phyloP scores from a whole-genome alignment of 1,284 basidiomycete genomes.

The Pterula multifida region DNA sequence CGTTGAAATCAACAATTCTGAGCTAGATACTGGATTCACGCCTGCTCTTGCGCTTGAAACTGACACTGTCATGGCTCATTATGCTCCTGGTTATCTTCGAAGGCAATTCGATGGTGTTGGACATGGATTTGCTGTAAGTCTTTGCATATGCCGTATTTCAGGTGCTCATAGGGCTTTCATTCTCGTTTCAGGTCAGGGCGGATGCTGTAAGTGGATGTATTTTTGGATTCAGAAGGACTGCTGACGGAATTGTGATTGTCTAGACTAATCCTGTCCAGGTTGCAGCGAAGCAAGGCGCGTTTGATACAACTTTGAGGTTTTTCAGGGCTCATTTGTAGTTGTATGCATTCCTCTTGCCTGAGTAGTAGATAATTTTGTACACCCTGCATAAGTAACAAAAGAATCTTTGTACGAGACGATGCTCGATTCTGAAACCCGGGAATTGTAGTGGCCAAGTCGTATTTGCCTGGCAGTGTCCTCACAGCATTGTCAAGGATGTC shows the following conservation, averaged over 20 bases:
- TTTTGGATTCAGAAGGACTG: background rate
- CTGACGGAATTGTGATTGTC: background rate
- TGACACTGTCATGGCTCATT: conserved; percentile 21
- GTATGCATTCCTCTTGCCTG: too few relatives aligned
- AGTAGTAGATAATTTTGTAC: too few relatives aligned
- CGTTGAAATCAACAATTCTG: conserved; percentile 15
- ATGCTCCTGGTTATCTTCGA: conserved; percentile 14
- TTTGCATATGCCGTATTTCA: too few relatives aligned
- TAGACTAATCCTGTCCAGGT: background rate
- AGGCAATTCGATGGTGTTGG: conserved; percentile 13
- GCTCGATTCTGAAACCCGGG: too few relatives aligned
- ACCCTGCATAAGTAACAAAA: too few relatives aligned
- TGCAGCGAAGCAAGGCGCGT: background rate
- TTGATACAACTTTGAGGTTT: background rate
- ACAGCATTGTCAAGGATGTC: too few relatives aligned
- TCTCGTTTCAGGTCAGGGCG: background rate
- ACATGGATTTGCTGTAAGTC: conserved; percentile 15
- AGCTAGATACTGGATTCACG: conserved; percentile 12
- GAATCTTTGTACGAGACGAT: too few relatives aligned
- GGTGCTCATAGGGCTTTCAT: background rate
- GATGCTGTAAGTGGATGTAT: background rate
- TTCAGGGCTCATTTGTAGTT: background rate
- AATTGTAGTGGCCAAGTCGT: too few relatives aligned
- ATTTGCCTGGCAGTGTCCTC: too few relatives aligned
- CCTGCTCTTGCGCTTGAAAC: conserved; percentile 10